Evolutionary conservation across 139 green algal genomes (phyloP), one percentile per base, ranked within the genome.

Genomic region (Micractinium conductrix): DNA sequence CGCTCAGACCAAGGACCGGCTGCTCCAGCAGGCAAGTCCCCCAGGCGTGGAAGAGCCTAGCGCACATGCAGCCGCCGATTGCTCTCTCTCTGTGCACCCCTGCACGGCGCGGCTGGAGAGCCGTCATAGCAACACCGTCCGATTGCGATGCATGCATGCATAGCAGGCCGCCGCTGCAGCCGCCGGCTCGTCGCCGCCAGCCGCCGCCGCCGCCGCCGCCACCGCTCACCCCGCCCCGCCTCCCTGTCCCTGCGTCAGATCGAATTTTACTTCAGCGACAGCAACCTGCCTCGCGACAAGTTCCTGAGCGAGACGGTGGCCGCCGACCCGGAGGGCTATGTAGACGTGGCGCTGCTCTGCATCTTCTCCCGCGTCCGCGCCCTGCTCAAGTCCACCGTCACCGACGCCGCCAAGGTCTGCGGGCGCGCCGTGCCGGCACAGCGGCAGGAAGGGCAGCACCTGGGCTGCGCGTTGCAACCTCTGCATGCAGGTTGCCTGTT

Each of bases 181-280:
- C n/a, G n/a, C n/a, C n/a, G n/a, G n/a, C n/a, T n/a, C n/a, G n/a
- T n/a, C n/a, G n/a, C n/a, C n/a, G n/a, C n/a, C n/a, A n/a, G n/a
- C n/a, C n/a, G n/a, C n/a, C n/a, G n/a, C n/a, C n/a, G n/a, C n/a
- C 19, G 40, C 78, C 50, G 16, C 43, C 30, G 28, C 43, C 26
- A 21, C 33, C 38, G 48, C n/a, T 79, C 28, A 60, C 4, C 37
- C 17, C 50, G 10, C 35, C 35, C 30, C 0, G 22, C 17, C 67
- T 40, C 2, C 40, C 70, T 38, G 2, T 22, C 53, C 8, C 1
- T 58, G 10, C 28, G 38, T 22, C 90, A 98, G 95, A 84, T 98
- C 0, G 96, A 98, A 87, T 98, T 98, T 69, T 98, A 98, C 82
- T 98, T 98, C 88, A 93, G 89, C 48, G 95, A 98, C 84, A 94